Evolutionary conservation across 169 alveolate genomes (phyloP).

Genomic region (Babesia microti): DNA sequence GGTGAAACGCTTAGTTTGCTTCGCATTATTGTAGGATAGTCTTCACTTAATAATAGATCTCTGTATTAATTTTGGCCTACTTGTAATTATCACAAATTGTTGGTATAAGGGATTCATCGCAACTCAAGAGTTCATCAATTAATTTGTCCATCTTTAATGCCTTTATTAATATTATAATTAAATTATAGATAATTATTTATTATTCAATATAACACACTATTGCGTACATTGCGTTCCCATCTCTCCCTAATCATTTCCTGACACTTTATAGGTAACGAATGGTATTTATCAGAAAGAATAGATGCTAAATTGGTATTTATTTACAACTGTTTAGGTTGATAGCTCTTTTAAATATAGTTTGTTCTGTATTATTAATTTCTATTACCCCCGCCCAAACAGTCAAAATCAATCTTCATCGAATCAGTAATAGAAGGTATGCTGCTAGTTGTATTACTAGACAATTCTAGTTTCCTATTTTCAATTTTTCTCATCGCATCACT

Average conservation of each 20-base stretch:
- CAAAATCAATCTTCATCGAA: conserved; percentile 21
- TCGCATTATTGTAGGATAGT: conserved; percentile 38
- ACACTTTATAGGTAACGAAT: conserved; percentile 15
- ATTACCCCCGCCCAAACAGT: too few species aligned
- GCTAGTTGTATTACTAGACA: conserved; percentile 3
- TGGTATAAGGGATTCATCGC: conserved; percentile 6
- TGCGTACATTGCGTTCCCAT: conserved; percentile 29
- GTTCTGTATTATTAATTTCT: too few species aligned
- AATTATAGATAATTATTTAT: background rate
- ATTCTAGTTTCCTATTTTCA: too few species aligned
- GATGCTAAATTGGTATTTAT: conserved; percentile 7
- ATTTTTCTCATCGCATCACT: too few species aligned
- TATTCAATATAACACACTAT: background rate
- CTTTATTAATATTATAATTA: too few species aligned
- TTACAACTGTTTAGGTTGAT: too few species aligned
- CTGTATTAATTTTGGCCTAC: conserved; percentile 9
- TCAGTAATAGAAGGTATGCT: conserved; percentile 6
- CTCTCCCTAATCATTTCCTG: conserved; percentile 11
- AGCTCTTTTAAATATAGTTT: too few species aligned
- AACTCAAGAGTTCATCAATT: conserved; percentile 16
- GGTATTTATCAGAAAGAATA: conserved; percentile 24
- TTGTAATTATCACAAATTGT: conserved; percentile 37
- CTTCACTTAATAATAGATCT: conserved; percentile 35
- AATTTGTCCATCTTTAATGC: conserved; percentile 17
- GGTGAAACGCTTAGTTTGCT: conserved; percentile 11